Base-by-base conservation (phyloP, 2,329 filamentous ascomycete species). In the Lasiodiplodia gonubiensis region DNA sequence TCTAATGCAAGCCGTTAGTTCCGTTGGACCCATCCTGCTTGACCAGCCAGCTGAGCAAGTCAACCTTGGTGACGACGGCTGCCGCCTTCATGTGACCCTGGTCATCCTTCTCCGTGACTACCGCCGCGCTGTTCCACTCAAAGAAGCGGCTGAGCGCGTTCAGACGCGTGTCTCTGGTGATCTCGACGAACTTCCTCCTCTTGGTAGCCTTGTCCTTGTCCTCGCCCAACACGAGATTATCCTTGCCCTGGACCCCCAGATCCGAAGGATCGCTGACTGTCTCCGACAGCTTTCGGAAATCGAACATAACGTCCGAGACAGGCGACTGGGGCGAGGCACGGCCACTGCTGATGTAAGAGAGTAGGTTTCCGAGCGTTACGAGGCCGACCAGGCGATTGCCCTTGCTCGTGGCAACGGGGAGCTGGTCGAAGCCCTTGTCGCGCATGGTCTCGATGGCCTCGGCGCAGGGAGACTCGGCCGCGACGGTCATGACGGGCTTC, bases 361-460 rank as follows among this genome's bases (percentile, higher is more conserved):
- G 89, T 64, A 98, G 86, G 80, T 99, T 98, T 53, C 96, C 95
- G 33, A 99, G 88, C 0, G 95, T 99, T 48, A 99, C 92, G 7
- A 99, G 88, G 39, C 95, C 95, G 61, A 97, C 93, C 7, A 99
- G 90, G 74, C 88, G 89, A 21, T 72, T 71, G 70, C 84, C 86
- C 69, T 88, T 88, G 21, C 89, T 82, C 0, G 89, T 86, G 10
- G 96, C 89, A 18, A 99, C 95, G 52, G 95, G 95, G 51, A 99
- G 90, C 81, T 99, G 96, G 77, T 99, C 96, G 78, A 97, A 99
- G 70, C 93, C 93, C 83, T 95, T 97, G 76, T 99, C 95, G 72
- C 94, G 92, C 95, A 99, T 98, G 69, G 92, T 94, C 83, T 99
- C 95, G 71, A 98, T 93, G 64, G 96, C 95, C 71, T 94, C 92